phyloP scores from a whole-genome alignment of 148 eudicot genomes.

The Drosera capensis region DNA sequence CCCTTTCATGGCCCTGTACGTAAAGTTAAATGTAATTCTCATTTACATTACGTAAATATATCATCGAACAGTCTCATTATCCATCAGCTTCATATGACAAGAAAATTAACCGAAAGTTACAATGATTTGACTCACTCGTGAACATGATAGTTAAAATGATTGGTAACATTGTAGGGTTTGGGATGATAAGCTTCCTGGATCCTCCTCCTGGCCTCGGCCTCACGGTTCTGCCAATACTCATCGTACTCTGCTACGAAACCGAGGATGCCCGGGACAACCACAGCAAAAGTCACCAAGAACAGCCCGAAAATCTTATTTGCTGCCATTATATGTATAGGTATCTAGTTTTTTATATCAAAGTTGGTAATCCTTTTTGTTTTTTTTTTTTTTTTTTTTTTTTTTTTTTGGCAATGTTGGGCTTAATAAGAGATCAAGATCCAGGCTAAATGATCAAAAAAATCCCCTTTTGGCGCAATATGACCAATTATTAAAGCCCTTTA shows the following conservation, averaged over 20 bases:
- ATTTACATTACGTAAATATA: too few species aligned
- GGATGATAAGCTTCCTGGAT: slow-evolving; percentile 15
- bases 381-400: too few species aligned
- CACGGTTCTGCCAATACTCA: slow-evolving; percentile 15
- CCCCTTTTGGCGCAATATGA: too few species aligned
- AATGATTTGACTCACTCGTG: neutral
- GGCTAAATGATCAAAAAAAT: too few species aligned
- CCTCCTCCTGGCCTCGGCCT: slow-evolving; percentile 9
- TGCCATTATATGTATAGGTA: neutral
- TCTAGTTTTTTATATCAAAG: neutral
- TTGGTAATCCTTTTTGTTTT: neutral
- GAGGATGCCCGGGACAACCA: slow-evolving; percentile 3
- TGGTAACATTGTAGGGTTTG: slow-evolving; percentile 12
- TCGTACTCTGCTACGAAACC: slow-evolving; percentile 9
- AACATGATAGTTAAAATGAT: slow-evolving; percentile 16
- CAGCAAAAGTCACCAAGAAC: slow-evolving; percentile 3
- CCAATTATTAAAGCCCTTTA: too few species aligned
- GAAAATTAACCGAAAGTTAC: neutral
- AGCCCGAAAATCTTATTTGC: neutral
- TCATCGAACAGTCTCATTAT: too few species aligned
- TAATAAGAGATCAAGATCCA: too few species aligned
- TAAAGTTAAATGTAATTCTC: too few species aligned
- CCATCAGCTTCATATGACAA: too few species aligned
- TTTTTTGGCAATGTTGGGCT: too few species aligned
- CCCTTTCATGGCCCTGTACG: slow-evolving; percentile 9